phyloP scores from a whole-genome alignment of 2,329 filamentous ascomycete species.

The Pseudogymnoascus sp. region DNA sequence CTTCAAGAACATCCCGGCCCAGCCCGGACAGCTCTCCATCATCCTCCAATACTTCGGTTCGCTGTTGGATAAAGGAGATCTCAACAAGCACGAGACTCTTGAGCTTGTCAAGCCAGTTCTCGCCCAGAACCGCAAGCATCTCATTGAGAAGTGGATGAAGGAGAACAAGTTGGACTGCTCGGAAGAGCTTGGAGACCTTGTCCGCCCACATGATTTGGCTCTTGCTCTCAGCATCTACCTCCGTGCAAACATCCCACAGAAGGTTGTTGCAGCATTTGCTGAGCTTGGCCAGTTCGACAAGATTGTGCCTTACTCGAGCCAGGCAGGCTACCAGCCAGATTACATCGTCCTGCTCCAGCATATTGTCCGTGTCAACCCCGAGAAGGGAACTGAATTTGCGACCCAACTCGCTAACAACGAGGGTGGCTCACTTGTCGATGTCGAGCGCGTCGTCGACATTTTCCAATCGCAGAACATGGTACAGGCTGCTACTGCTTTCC shows the following conservation, averaged over 20 bases:
- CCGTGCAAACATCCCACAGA: slow-evolving; percentile 81
- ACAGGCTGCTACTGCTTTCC: slow-evolving; percentile 95
- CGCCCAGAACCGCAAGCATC: slow-evolving; percentile 85
- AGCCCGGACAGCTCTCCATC: slow-evolving; percentile 80
- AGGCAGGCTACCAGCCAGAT: slow-evolving; percentile 86
- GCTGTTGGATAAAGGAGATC: slow-evolving; percentile 85
- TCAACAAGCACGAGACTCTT: slow-evolving; percentile 90
- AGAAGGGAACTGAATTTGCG: slow-evolving; percentile 92
- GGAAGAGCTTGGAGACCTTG: slow-evolving; percentile 90
- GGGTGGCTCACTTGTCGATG: slow-evolving; percentile 77
- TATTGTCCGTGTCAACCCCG: slow-evolving; percentile 81
- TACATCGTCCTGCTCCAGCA: slow-evolving; percentile 89
- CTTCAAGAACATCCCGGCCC: slow-evolving; percentile 78
- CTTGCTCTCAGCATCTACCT: slow-evolving; percentile 85
- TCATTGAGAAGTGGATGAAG: slow-evolving; percentile 95
- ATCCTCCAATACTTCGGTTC: slow-evolving; percentile 98
- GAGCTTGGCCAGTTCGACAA: slow-evolving; percentile 96
- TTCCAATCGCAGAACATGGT: slow-evolving; percentile 98
- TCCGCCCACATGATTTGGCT: slow-evolving; percentile 80
- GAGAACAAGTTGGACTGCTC: slow-evolving; percentile 95
- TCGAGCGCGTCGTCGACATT: slow-evolving; percentile 92
- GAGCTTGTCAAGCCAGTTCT: slow-evolving; percentile 90
- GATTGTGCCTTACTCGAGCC: slow-evolving; percentile 83
- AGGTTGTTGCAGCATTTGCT: slow-evolving; percentile 90
- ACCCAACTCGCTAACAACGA: slow-evolving; percentile 86